Evolutionary conservation across 106 monocot genomes (phyloP).

Genomic region (Allium cepa): DNA sequence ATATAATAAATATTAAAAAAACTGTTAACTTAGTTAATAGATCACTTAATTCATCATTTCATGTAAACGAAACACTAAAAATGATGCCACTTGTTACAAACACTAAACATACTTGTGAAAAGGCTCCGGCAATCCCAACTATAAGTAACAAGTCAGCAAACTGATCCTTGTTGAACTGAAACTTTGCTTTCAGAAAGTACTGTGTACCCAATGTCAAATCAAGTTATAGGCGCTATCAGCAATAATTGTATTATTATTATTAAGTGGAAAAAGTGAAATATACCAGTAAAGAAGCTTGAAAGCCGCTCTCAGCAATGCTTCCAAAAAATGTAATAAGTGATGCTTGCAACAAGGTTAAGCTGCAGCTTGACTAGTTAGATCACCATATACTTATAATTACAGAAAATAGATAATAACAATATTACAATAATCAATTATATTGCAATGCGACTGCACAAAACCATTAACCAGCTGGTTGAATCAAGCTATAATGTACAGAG

Average conservation of each 20-base stretch:
- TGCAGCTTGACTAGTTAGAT: slow-evolving; percentile 18
- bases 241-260: background rate
- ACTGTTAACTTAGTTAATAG: background rate
- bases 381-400: too few relatives aligned
- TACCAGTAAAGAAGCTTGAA: slow-evolving; percentile 75
- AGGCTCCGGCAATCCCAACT: slow-evolving; percentile 49
- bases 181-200: slow-evolving; percentile 88
- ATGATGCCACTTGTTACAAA: too few relatives aligned
- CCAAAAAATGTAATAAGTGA: slow-evolving; percentile 58
- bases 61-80: background rate
- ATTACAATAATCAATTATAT: too few relatives aligned
- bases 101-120: slow-evolving; percentile 68
- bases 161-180: slow-evolving; percentile 83
- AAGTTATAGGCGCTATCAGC: too few relatives aligned
- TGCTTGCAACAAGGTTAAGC: slow-evolving; percentile 52
- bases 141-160: slow-evolving; percentile 91
- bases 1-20: slow-evolving; percentile 9
- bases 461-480: too few relatives aligned
- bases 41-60: background rate
- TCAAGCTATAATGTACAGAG: too few relatives aligned
- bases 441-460: too few relatives aligned
- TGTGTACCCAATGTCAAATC: slow-evolving; percentile 16
- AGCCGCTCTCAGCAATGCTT: slow-evolving; percentile 63
- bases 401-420: too few relatives aligned
- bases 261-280: background rate